phyloP scores from a whole-genome alignment of 2,329 filamentous ascomycete genomes.

The Aspergillus ochraceoroseus region DNA sequence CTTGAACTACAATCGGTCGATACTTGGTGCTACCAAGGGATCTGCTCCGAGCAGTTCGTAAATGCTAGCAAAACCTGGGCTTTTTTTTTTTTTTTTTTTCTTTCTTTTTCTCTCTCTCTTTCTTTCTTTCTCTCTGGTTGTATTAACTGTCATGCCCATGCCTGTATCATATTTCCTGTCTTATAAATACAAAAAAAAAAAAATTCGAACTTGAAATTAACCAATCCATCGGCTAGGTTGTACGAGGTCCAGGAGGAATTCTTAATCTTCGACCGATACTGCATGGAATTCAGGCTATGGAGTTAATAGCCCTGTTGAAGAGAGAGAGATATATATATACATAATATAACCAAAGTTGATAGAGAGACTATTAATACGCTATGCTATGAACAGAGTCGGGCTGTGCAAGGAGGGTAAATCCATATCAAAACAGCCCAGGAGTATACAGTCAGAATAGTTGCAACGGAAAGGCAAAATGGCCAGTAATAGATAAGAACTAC shows the following conservation, averaged over 20 bases:
- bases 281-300: too few relatives aligned
- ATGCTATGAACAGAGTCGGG: background rate
- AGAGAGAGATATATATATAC: too few relatives aligned
- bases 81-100: background rate
- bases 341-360: too few relatives aligned
- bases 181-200: constrained; percentile 12
- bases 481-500: constrained; percentile 41
- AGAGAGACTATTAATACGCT: too few relatives aligned
- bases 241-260: too few relatives aligned
- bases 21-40: constrained; percentile 19
- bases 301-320: too few relatives aligned
- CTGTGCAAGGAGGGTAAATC: background rate
- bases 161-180: constrained; percentile 8
- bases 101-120: background rate
- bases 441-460: background rate
- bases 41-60: constrained; percentile 15
- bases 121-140: constrained; percentile 3
- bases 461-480: background rate
- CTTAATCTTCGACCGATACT: too few relatives aligned
- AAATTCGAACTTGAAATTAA: too few relatives aligned
- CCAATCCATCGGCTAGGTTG: too few relatives aligned
- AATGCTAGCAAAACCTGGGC: too few relatives aligned
- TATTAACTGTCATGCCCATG: constrained; percentile 11
- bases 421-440: background rate
- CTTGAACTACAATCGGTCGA: constrained; percentile 34